Conservation (phyloP, 306 rosid genomes). For the Castanea sativa region DNA sequence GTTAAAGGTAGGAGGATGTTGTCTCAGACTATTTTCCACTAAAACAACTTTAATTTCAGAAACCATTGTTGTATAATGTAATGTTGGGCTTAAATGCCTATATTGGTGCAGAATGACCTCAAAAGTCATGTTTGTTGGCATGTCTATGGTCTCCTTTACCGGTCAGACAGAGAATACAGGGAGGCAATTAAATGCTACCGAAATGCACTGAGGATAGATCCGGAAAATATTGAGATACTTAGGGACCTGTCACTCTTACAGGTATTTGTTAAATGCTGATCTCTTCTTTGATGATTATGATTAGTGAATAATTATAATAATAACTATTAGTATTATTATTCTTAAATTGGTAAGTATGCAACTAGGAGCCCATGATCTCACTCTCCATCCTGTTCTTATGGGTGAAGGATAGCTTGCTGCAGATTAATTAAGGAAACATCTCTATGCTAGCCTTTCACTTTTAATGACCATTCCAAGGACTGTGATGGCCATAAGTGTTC, state of each 20-base stretch:
- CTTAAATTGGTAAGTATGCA: too few relatives aligned
- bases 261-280: slow-evolving; percentile 39
- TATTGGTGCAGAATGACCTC: slow-evolving; percentile 78
- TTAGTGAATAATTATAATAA: too few relatives aligned
- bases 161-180: slow-evolving; percentile 96
- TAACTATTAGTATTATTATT: too few relatives aligned
- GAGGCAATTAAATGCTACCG: slow-evolving; percentile 97
- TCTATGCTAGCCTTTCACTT: not conserved
- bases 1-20: slow-evolving; percentile 60
- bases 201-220: slow-evolving; percentile 90
- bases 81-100: slow-evolving; percentile 19
- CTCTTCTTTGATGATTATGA: slow-evolving; percentile 14
- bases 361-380: too few relatives aligned
- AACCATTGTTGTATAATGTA: slow-evolving; percentile 17
- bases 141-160: slow-evolving; percentile 96
- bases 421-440: not conserved
- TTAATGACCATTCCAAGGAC: not conserved
- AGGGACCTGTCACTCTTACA: slow-evolving; percentile 91
- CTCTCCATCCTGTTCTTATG: too few relatives aligned
- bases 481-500: not conserved
- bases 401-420: not conserved
- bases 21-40: slow-evolving; percentile 7
- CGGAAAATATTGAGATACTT: slow-evolving; percentile 93
- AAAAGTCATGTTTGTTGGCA: slow-evolving; percentile 99
- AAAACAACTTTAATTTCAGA: slow-evolving; percentile 1